Conservation (phyloP, 164 flowering plant genomes). For the Litsea cubeba region DNA sequence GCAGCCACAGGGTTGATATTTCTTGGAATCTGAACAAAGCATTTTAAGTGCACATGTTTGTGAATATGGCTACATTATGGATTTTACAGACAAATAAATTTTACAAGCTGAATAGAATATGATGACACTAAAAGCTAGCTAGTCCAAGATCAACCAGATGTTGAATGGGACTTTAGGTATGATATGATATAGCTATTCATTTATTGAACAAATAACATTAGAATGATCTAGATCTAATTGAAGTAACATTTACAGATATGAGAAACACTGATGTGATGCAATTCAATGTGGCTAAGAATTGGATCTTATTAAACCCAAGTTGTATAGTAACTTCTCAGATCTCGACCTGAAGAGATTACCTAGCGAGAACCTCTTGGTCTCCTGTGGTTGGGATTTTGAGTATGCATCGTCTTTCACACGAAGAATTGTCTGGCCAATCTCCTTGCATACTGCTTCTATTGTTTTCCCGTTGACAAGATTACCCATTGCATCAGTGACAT, state of each 20-base stretch:
- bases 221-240: background rate
- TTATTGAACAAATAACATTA: background rate
- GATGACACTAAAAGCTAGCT: background rate
- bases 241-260: conserved; percentile 13
- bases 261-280: background rate
- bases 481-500: conserved; percentile 80
- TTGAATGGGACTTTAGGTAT: conserved; percentile 3
- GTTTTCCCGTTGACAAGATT: conserved; percentile 58
- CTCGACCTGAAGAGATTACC: conserved; percentile 62
- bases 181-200: background rate
- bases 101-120: background rate
- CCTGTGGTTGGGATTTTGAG: conserved; percentile 41
- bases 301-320: conserved; percentile 70
- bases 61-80: background rate
- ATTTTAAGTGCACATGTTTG: no score
- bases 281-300: conserved; percentile 28
- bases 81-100: background rate
- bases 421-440: conserved; percentile 63
- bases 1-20: no score
- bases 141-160: conserved; percentile 9
- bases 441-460: conserved; percentile 68
- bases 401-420: conserved; percentile 52
- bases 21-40: no score
- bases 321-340: conserved; percentile 77
- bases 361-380: conserved; percentile 55